Conservation (phyloP, 2,329 filamentous ascomycete species). For the Phaeosphaeriaceae sp. region DNA sequence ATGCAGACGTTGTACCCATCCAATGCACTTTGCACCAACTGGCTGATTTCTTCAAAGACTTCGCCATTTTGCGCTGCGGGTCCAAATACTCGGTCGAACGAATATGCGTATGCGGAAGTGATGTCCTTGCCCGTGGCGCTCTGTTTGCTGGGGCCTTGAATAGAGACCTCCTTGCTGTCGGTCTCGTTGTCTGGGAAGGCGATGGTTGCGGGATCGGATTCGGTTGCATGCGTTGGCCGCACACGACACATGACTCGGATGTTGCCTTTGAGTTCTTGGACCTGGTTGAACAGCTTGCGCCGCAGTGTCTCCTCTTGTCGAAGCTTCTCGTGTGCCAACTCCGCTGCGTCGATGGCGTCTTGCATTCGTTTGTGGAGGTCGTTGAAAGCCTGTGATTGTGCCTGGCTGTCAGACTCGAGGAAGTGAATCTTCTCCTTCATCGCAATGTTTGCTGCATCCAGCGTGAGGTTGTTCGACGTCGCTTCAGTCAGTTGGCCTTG, state of each 20-base stretch:
- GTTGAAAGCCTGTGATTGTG: slow-evolving; percentile 85
- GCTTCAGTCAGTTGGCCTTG: slow-evolving; percentile 61
- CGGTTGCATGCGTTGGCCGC: slow-evolving; percentile 72
- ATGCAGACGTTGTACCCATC: slow-evolving; percentile 99
- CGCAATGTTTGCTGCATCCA: slow-evolving; percentile 79
- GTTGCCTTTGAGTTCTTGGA: slow-evolving; percentile 97
- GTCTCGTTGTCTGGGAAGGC: slow-evolving; percentile 80
- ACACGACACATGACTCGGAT: slow-evolving; percentile 98
- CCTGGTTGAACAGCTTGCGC: slow-evolving; percentile 93
- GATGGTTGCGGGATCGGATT: slow-evolving; percentile 73
- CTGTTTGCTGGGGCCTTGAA: slow-evolving; percentile 83
- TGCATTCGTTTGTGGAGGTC: slow-evolving; percentile 82
- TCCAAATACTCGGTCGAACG: slow-evolving; percentile 92
- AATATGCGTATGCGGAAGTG: slow-evolving; percentile 83
- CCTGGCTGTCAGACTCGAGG: slow-evolving; percentile 87
- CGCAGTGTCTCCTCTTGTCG: slow-evolving; percentile 90
- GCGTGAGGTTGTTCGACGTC: slow-evolving; percentile 54
- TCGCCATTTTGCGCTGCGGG: slow-evolving; percentile 80
- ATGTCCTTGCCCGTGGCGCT: slow-evolving; percentile 79
- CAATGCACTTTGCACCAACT: slow-evolving; percentile 93
- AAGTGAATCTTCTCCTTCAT: slow-evolving; percentile 86
- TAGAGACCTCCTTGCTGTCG: slow-evolving; percentile 85
- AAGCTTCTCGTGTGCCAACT: slow-evolving; percentile 79
- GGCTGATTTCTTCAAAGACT: slow-evolving; percentile 95
- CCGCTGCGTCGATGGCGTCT: slow-evolving; percentile 75